Percentiles rank a stretch among this genome's conserved stretches.
These are phyloP conservation scores for Syzygium oleosum DNA, from an alignment of 345 rosid genomes.

Conservation along the genomic window DNA sequence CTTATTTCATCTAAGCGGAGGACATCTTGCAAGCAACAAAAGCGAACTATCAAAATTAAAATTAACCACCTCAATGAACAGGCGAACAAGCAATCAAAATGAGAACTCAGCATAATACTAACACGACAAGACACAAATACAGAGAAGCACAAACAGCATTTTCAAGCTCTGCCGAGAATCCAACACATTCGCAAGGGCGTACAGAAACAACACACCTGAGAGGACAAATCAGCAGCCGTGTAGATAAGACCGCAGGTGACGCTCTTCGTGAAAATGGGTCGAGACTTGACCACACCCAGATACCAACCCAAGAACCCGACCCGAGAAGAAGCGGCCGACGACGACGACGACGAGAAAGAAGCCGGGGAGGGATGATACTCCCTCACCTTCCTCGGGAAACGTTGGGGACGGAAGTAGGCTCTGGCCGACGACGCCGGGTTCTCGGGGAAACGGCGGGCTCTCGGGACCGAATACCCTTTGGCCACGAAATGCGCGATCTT, in stretches of 20 bases:
- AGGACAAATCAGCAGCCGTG: slow-evolving; percentile 78
- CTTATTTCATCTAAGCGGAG: background rate
- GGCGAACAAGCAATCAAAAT: background rate
- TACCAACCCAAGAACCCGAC: slow-evolving; percentile 72
- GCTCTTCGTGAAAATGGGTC: slow-evolving; percentile 79
- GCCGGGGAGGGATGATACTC: slow-evolving; percentile 20
- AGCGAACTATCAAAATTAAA: background rate
- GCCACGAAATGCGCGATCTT: background rate
- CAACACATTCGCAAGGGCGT: background rate
- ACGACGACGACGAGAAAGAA: slow-evolving; percentile 13
- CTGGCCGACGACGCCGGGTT: slow-evolving; percentile 30
- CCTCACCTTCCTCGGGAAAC: slow-evolving; percentile 18
- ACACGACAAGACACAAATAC: background rate
- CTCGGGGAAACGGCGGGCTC: background rate
- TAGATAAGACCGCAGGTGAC: slow-evolving; percentile 60
- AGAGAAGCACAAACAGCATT: background rate
- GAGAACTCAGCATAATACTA: background rate
- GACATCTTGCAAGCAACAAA: background rate
- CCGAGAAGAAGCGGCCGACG: slow-evolving; percentile 11
- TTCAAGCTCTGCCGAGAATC: background rate
- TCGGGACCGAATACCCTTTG: background rate
- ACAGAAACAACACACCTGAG: slow-evolving; percentile 47
- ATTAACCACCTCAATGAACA: background rate
- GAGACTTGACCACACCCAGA: slow-evolving; percentile 68
- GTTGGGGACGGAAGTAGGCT: slow-evolving; percentile 17